phyloP scores from a whole-genome alignment of 139 green algal species.

The Micractinium sp. region DNA sequence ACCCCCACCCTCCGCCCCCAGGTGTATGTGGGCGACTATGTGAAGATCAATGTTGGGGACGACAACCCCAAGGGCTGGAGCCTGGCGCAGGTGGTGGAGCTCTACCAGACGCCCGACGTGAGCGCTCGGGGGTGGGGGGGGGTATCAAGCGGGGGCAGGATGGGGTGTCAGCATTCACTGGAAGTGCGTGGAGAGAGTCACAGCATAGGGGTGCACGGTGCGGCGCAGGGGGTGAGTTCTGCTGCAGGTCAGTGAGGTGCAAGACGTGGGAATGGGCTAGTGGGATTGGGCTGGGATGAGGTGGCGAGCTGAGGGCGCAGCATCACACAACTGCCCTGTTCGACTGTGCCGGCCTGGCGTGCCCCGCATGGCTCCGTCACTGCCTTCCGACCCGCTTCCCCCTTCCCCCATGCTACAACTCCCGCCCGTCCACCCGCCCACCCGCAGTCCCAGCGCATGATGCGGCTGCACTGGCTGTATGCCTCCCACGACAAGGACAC shows the following conservation, averaged over 20 bases:
- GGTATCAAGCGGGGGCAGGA: no score
- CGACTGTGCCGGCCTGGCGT: no score
- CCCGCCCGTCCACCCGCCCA: neutral
- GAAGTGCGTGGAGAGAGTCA: neutral
- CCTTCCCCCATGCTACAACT: no score
- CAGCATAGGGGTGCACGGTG: no score
- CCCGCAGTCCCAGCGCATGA: constrained; percentile 13
- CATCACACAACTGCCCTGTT: no score
- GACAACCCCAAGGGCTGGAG: neutral
- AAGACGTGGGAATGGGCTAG: no score
- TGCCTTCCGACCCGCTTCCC: no score
- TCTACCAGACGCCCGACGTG: constrained; percentile 30
- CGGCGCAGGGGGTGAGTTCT: no score
- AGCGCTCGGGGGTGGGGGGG: neutral
- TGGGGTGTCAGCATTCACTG: neutral
- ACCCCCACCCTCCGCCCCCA: neutral
- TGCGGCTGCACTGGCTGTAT: constrained; percentile 42
- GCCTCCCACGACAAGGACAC: constrained; percentile 11
- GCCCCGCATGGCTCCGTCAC: no score
- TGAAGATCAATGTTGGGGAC: neutral
- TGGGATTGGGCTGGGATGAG: no score
- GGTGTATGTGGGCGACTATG: constrained; percentile 32
- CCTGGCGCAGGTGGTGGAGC: constrained; percentile 30
- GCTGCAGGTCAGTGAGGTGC: no score
- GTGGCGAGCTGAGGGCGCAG: no score